Percentiles rank a stretch among this genome's conserved stretches.
These are phyloP conservation scores for Candida tammaniensis DNA, from an alignment of 805 yeast genomes.

Conservation along the genomic window DNA sequence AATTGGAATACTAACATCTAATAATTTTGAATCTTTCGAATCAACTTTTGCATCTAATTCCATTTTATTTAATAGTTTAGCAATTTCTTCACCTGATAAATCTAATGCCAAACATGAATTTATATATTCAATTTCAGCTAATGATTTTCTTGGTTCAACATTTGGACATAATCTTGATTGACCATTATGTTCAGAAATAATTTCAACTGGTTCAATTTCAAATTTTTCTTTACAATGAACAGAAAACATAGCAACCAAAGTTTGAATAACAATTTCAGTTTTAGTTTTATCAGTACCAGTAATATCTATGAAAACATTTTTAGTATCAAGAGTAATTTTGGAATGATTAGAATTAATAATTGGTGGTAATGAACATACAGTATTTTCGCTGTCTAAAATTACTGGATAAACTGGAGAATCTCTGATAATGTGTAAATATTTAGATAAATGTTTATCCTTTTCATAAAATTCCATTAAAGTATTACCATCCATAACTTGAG, in stretches of 20 bases:
- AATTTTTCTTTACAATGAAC: conserved; percentile 79
- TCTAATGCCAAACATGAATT: conserved; percentile 90
- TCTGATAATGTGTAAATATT: conserved; percentile 81
- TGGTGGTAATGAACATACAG: conserved; percentile 93
- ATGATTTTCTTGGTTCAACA: conserved; percentile 60
- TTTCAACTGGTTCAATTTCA: conserved; percentile 84
- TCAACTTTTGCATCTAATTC: conserved; percentile 65
- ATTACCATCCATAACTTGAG: conserved; percentile 65
- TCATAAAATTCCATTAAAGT: conserved; percentile 87
- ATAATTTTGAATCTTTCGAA: conserved; percentile 40
- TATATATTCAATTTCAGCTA: conserved; percentile 79
- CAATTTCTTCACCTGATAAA: conserved; percentile 64
- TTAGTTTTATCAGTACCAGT: conserved; percentile 96
- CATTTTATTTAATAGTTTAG: conserved; percentile 73
- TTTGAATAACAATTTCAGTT: conserved; percentile 88
- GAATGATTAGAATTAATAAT: conserved; percentile 90
- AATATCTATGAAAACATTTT: conserved; percentile 85
- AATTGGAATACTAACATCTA: conserved; percentile 77
- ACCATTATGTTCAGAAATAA: conserved; percentile 76
- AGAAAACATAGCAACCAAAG: conserved; percentile 93
- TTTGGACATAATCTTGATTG: conserved; percentile 77
- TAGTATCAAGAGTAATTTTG: conserved; percentile 81
- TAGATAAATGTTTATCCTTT: conserved; percentile 84
- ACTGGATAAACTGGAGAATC: conserved; percentile 91
- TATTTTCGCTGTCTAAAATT: conserved; percentile 70